Evolutionary conservation across 108 stramenopile species (phyloP).

Genomic region (Pseudonitzschia multistriata): DNA sequence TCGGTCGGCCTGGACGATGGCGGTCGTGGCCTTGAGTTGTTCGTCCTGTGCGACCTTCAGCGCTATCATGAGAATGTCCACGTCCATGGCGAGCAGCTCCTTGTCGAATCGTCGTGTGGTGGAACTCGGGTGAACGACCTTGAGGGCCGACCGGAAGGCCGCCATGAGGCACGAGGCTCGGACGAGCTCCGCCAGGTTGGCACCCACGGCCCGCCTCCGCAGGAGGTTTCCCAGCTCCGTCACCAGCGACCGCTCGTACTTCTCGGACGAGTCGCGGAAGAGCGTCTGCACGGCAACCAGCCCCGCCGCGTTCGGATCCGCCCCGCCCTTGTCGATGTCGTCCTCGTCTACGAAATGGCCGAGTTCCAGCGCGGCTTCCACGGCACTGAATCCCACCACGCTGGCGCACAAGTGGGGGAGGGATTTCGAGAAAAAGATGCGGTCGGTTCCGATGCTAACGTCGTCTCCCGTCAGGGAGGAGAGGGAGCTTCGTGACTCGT

Average conservation of each 20-base stretch:
- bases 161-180: constrained; percentile 78
- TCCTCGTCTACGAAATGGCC: constrained; percentile 83
- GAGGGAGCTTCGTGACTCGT: constrained; percentile 63
- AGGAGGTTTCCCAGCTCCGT: constrained; percentile 76
- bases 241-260: constrained; percentile 80
- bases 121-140: constrained; percentile 84
- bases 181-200: constrained; percentile 74
- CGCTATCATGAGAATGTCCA: constrained; percentile 82
- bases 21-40: constrained; percentile 75
- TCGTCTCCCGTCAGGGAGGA: constrained; percentile 89
- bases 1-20: constrained; percentile 67
- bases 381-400: constrained; percentile 86
- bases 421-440: constrained; percentile 86
- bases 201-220: constrained; percentile 69
- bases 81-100: constrained; percentile 83
- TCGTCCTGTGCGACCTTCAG: constrained; percentile 88
- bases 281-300: constrained; percentile 45
- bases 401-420: constrained; percentile 80
- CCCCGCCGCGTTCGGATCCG: constrained; percentile 19
- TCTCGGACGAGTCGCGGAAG: constrained; percentile 83
- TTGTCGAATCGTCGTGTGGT: constrained; percentile 78
- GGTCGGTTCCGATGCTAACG: constrained; percentile 83
- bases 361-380: constrained; percentile 85
- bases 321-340: constrained; percentile 48
- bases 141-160: constrained; percentile 85